Evolutionary conservation across 345 rosid genomes (phyloP), one percentile per base, ranked within the genome.

Genomic region (Sonneratia alba): DNA sequence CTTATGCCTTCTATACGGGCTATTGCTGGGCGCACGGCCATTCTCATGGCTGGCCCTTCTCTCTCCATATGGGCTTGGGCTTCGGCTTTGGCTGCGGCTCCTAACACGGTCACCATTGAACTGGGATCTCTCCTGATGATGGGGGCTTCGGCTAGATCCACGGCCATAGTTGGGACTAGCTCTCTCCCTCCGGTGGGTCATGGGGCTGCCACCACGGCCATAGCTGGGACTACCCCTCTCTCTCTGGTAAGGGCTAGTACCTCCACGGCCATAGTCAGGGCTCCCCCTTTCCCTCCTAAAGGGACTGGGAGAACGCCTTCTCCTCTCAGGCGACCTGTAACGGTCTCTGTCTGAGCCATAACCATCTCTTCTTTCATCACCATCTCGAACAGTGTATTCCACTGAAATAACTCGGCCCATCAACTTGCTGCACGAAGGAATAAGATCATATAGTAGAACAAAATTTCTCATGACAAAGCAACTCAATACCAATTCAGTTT

Each of bases 301-400:
- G 6, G 97, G 97, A 80, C 93, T 90, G 32, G 92, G 89, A 9
- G 97, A 91, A 57, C 90, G 82, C 82, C 89, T 87, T 70, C 85
- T 83, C 83, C 90, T 82, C 2, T 87, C 97, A 32, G 89, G 93
- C 27, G 95, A 91, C 79, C 96, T 87, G 65, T 83, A 90, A 74
- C 87, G 92, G 21, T 67, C 79, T 78, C 93, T 83, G 10, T 88
- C 97, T 63, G 98, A 93, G 77, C 92, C 89, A 61, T 85, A 68
- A 14, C 93, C 95, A 66, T 81, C 85, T 72, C 66, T 86, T 67
- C 83, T 84, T 0, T 89, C 95, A 80, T 88, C 97, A 68, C 88
- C 98, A 86, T 94, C 97, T 67, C 95, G 90, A 68, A 77, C 86
- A 0, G 98, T 96, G 87, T 87, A 94, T 83, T 91, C 98, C 72